A percentile compares a stretch with the other conserved stretches of the same genome.
These are phyloP conservation scores for Trichoderma simmonsii DNA, from an alignment of 2,329 filamentous ascomycete genomes.

Conservation along the genomic window DNA sequence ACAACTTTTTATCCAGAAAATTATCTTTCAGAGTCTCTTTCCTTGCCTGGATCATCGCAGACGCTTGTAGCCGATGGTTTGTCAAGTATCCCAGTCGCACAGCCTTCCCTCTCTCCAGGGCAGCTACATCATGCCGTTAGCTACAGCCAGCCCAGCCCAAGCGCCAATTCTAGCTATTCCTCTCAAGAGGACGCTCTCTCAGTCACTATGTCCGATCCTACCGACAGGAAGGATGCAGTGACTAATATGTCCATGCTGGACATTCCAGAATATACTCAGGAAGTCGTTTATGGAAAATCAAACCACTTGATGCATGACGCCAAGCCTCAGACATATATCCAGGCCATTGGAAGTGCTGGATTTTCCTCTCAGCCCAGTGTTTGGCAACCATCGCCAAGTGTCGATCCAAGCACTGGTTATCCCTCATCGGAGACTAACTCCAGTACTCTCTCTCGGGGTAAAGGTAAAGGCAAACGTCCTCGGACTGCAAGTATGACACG, in stretches of 20 bases:
- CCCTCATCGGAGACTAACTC: not conserved
- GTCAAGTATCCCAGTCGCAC: not conserved
- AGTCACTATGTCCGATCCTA: not conserved
- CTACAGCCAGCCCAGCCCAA: not conserved
- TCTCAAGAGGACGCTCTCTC: not conserved
- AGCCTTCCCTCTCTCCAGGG: too few relatives aligned
- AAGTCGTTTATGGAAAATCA: not conserved
- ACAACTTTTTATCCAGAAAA: not conserved
- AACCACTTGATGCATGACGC: not conserved
- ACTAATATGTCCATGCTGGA: not conserved
- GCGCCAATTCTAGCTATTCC: not conserved
- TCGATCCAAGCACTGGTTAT: not conserved
- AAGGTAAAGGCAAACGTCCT: not conserved
- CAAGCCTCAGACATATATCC: not conserved
- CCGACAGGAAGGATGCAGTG: not conserved
- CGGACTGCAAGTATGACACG: not conserved
- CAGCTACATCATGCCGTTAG: not conserved
- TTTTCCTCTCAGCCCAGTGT: not conserved
- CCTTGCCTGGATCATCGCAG: not conserved
- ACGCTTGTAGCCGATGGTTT: not conserved
- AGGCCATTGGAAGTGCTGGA: not conserved
- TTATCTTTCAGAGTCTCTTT: not conserved
- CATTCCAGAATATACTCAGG: not conserved
- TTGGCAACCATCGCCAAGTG: not conserved
- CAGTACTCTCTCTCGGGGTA: not conserved